Evolutionary conservation across 2,329 filamentous ascomycete species (phyloP).

Genomic region (Clathrospora elynae): DNA sequence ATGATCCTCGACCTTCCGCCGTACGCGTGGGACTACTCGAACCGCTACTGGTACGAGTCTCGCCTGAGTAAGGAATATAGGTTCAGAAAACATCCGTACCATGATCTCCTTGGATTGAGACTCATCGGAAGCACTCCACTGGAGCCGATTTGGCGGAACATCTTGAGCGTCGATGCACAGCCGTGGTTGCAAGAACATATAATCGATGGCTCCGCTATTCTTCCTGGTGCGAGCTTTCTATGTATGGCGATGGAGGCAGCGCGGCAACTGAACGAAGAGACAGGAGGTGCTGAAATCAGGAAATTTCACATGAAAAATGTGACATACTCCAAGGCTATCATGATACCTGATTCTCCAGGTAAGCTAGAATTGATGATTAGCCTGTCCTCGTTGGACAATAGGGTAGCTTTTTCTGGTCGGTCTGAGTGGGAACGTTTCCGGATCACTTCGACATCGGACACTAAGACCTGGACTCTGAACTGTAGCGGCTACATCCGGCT

Average conservation of each 20-base stretch:
- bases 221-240: slow-evolving; percentile 1
- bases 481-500: too few species aligned
- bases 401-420: too few species aligned
- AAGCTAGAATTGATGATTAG: too few species aligned
- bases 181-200: slow-evolving; percentile 13
- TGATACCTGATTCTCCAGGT: too few species aligned
- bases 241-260: slow-evolving; percentile 7
- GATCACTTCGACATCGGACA: too few species aligned
- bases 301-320: too few species aligned
- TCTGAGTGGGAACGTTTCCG: too few species aligned
- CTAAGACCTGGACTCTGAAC: too few species aligned
- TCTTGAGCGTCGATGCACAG: slow-evolving; percentile 18
- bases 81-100: slow-evolving; percentile 10
- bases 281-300: too few species aligned
- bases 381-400: too few species aligned
- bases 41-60: slow-evolving; percentile 28
- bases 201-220: slow-evolving; percentile 22
- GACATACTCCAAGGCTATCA: too few species aligned
- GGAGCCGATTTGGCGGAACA: slow-evolving; percentile 27
- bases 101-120: slow-evolving; percentile 11
- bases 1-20: slow-evolving; percentile 30
- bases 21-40: slow-evolving; percentile 39
- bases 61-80: slow-evolving; percentile 9
- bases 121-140: background rate
- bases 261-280: background rate